A percentile compares a stretch with the other conserved stretches of the same genome.
phyloP scores from a whole-genome alignment of 768 basidiomycete species.

The Cantharellus cinnabarinus region DNA sequence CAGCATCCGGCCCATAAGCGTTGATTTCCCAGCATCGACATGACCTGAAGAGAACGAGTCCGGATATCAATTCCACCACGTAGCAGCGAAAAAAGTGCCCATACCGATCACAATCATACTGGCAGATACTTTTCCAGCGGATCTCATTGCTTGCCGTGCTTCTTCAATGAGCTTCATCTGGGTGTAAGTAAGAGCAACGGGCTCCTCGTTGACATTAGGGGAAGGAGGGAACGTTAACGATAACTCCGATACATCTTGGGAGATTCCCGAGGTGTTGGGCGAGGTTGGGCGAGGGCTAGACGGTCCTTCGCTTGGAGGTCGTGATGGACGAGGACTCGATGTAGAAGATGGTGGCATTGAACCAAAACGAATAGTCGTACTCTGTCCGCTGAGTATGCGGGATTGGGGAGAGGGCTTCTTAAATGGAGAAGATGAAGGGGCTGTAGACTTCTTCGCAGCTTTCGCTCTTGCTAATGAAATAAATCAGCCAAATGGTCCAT shows the following conservation, averaged over 20 bases:
- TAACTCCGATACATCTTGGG: not conserved
- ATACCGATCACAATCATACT: conserved; percentile 86
- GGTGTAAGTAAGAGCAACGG: conserved; percentile 30
- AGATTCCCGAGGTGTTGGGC: not conserved
- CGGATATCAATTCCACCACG: conserved; percentile 2
- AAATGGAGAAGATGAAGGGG: not conserved
- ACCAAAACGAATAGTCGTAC: not conserved
- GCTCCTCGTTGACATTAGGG: not conserved
- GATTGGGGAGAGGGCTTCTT: not conserved
- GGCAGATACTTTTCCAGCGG: conserved; percentile 40
- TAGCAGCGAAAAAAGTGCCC: conserved; percentile 1
- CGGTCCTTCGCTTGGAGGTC: not conserved
- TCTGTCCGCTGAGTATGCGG: not conserved
- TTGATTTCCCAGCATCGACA: conserved; percentile 97
- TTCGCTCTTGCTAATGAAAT: not conserved
- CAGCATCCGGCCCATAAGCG: conserved; percentile 82
- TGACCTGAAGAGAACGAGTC: conserved; percentile 38
- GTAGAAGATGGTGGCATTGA: not conserved
- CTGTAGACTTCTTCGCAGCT: not conserved
- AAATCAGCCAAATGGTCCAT: too few species aligned
- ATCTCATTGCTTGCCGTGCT: conserved; percentile 33
- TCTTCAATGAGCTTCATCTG: conserved; percentile 72
- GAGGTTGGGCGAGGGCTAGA: not conserved
- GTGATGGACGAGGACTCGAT: not conserved
- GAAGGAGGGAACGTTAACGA: not conserved